Evolutionary conservation across 352 stramenopile species (phyloP).

Genomic region (Plasmopara viticola): DNA sequence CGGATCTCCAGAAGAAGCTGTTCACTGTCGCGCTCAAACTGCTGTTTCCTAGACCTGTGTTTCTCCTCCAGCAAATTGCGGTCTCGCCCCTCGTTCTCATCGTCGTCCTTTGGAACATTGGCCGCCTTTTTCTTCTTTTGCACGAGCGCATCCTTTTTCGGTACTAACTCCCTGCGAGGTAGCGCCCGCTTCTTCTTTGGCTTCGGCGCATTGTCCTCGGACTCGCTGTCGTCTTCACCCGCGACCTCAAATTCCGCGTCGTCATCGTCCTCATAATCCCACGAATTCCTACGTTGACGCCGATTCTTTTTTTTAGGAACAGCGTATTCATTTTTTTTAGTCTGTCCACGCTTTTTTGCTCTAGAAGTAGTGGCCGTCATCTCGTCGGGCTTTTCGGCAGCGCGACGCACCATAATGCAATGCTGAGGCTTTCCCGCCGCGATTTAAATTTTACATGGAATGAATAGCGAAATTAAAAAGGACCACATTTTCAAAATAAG

Average conservation of each 20-base stretch:
- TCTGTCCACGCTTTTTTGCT: slow-evolving; percentile 12
- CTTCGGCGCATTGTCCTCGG: slow-evolving; percentile 11
- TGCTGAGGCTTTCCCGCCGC: background rate
- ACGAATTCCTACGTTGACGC: slow-evolving; percentile 15
- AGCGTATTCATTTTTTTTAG: slow-evolving; percentile 1
- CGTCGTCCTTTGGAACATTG: slow-evolving; percentile 3
- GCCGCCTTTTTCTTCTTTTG: slow-evolving; percentile 17
- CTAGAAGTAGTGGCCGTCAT: slow-evolving; percentile 8
- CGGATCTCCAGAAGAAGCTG: slow-evolving; percentile 56
- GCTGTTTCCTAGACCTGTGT: slow-evolving; percentile 43
- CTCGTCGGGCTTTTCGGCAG: background rate
- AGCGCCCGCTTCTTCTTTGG: slow-evolving; percentile 18
- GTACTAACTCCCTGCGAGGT: slow-evolving; percentile 5
- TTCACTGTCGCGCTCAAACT: slow-evolving; percentile 61
- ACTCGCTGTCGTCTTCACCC: slow-evolving; percentile 21
- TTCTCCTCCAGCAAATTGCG: slow-evolving; percentile 28
- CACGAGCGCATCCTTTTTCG: slow-evolving; percentile 6
- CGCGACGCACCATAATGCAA: background rate
- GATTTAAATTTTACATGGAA: background rate
- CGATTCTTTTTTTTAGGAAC: slow-evolving; percentile 19
- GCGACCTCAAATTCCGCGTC: slow-evolving; percentile 22
- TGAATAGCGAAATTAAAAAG: too few species aligned
- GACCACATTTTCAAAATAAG: too few species aligned
- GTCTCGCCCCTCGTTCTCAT: slow-evolving; percentile 16
- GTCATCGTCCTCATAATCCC: slow-evolving; percentile 31